These are phyloP conservation scores for Aspergillus oerlinghausenensis DNA, from an alignment of 2,329 filamentous ascomycete genomes.

Conservation along the genomic window DNA sequence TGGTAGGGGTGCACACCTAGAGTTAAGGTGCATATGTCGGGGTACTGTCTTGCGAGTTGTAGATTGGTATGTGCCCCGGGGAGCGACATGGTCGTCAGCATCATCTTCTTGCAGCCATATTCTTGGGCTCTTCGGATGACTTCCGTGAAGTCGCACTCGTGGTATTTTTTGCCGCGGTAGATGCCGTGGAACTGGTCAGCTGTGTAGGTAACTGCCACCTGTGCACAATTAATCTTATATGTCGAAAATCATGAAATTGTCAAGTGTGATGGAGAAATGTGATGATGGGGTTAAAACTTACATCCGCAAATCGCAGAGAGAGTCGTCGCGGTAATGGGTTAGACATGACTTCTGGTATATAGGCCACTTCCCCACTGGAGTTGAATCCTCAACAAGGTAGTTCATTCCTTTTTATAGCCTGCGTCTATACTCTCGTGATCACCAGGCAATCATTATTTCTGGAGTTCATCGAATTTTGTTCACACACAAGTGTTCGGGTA, in stretches of 20 bases:
- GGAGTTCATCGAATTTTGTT: no score
- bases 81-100: slow-evolving; percentile 38
- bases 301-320: slow-evolving; percentile 11
- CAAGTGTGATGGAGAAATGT: no score
- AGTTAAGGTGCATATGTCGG: slow-evolving; percentile 42
- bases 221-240: background rate
- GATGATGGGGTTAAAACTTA: background rate
- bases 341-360: background rate
- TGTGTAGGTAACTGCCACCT: slow-evolving; percentile 30
- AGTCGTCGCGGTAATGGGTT: slow-evolving; percentile 2
- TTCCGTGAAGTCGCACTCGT: slow-evolving; percentile 42
- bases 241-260: no score
- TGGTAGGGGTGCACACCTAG: slow-evolving; percentile 52
- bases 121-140: slow-evolving; percentile 18
- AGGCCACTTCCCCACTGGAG: background rate
- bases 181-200: slow-evolving; percentile 46
- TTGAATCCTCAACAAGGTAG: background rate
- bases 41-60: slow-evolving; percentile 28
- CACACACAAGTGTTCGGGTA: background rate
- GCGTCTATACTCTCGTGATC: no score
- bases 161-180: slow-evolving; percentile 49
- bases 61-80: slow-evolving; percentile 40
- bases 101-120: slow-evolving; percentile 18
- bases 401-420: background rate
- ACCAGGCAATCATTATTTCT: no score